Evolutionary conservation across 345 rosid species (phyloP).

Genomic region (Noccaea bulbosa): DNA sequence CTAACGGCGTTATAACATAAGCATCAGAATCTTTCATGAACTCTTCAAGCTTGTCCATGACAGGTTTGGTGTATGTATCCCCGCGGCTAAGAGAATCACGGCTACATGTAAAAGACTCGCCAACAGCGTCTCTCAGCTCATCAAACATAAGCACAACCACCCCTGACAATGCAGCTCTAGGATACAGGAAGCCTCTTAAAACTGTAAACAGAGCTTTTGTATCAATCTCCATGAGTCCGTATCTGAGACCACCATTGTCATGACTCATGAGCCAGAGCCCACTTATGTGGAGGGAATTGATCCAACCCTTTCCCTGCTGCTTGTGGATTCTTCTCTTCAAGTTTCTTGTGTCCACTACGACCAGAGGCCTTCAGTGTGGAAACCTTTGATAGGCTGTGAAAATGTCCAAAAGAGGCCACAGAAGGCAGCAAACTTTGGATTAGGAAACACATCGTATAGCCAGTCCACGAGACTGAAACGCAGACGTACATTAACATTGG

Average conservation of each 20-base stretch:
- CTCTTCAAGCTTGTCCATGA: background rate
- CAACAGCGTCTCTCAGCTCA: background rate
- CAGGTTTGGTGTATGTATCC: background rate
- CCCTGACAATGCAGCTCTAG: background rate
- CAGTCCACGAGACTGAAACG: background rate
- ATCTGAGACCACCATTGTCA: too few relatives aligned
- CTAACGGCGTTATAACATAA: background rate
- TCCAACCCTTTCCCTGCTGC: constrained; percentile 17
- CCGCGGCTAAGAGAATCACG: background rate
- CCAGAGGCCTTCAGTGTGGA: constrained; percentile 19
- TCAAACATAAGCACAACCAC: background rate
- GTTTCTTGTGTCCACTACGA: background rate
- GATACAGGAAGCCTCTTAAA: background rate
- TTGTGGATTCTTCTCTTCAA: background rate
- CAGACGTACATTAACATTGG: constrained; percentile 16
- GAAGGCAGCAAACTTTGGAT: constrained; percentile 4
- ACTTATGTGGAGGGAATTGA: too few relatives aligned
- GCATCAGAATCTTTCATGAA: background rate
- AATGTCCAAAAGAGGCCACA: constrained; percentile 14
- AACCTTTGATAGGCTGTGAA: constrained; percentile 22
- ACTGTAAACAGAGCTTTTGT: background rate
- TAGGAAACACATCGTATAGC: background rate
- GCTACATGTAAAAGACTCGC: background rate
- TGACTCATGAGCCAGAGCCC: too few relatives aligned
- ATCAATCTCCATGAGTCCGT: too few relatives aligned